These are phyloP conservation scores for Pulveroboletus sp. DNA, from an alignment of 768 basidiomycete species.

Conservation along the genomic window DNA sequence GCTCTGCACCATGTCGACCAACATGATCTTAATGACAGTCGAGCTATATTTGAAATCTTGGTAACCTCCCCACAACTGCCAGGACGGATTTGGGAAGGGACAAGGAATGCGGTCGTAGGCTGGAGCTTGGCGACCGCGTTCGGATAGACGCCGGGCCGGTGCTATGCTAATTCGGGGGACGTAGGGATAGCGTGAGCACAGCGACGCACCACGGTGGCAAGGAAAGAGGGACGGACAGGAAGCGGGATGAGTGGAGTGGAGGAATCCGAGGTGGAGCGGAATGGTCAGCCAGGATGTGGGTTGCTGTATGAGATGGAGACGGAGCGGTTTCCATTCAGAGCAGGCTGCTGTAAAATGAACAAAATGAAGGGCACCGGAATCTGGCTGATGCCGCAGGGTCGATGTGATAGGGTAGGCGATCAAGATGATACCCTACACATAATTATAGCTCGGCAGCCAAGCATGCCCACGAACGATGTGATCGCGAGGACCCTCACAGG, in stretches of 20 bases:
- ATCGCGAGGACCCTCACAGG: conserved; percentile 18
- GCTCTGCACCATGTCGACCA: conserved; percentile 5
- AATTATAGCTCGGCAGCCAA: conserved; percentile 12
- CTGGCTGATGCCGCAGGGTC: conserved; percentile 32
- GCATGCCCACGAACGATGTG: conserved; percentile 10
- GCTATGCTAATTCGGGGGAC: conserved; percentile 1
- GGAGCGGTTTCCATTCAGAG: too few relatives aligned
- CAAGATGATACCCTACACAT: conserved; percentile 28
- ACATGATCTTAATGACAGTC: neutral
- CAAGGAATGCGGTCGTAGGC: conserved; percentile 17
- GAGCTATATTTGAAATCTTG: conserved; percentile 14
- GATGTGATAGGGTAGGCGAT: conserved; percentile 36
- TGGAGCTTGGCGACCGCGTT: conserved; percentile 22
- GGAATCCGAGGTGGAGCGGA: conserved; percentile 5
- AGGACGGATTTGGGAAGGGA: conserved; percentile 15
- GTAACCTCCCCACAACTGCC: conserved; percentile 16
- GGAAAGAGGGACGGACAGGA: neutral
- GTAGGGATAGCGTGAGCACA: too few relatives aligned
- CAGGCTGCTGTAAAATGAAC: conserved; percentile 1
- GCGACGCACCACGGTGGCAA: neutral
- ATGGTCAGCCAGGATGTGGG: too few relatives aligned
- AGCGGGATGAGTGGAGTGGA: neutral
- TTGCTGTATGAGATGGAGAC: too few relatives aligned
- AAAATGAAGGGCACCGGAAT: conserved; percentile 30
- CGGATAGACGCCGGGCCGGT: conserved; percentile 1